Evolutionary conservation across 2,329 filamentous ascomycete species (phyloP).

Genomic region (Trichoderma polysporum): DNA sequence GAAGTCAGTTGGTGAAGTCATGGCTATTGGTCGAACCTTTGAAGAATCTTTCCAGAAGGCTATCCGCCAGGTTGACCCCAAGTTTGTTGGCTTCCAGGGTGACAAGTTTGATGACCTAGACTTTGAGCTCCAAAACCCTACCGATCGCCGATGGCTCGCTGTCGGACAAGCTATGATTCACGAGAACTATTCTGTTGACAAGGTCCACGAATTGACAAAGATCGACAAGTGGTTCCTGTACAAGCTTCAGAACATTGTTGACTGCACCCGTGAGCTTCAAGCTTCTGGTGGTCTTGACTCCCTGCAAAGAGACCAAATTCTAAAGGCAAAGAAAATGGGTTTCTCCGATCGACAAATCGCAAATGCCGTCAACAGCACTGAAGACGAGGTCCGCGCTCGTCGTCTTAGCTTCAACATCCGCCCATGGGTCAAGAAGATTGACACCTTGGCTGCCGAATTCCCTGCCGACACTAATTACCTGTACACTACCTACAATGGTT

Average conservation of each 20-base stretch:
- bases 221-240: slow-evolving; percentile 99
- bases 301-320: slow-evolving; percentile 82
- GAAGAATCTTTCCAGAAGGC: slow-evolving; percentile 99
- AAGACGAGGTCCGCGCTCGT: slow-evolving; percentile 84
- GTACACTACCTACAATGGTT: slow-evolving; percentile 97
- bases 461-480: slow-evolving; percentile 93
- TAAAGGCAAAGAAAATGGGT: slow-evolving; percentile 94
- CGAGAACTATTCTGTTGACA: slow-evolving; percentile 91
- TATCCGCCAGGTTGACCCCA: slow-evolving; percentile 92
- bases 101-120: slow-evolving; percentile 94
- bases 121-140: slow-evolving; percentile 85
- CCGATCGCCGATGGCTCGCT: slow-evolving; percentile 94
- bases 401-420: slow-evolving; percentile 84
- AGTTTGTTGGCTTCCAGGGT: slow-evolving; percentile 89
- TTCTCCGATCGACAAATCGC: slow-evolving; percentile 98
- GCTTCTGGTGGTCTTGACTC: slow-evolving; percentile 78
- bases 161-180: slow-evolving; percentile 98
- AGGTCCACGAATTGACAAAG: slow-evolving; percentile 90
- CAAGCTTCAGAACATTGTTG: slow-evolving; percentile 96
- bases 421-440: slow-evolving; percentile 98
- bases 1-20: slow-evolving; percentile 99
- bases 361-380: slow-evolving; percentile 76
- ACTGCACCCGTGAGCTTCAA: slow-evolving; percentile 84
- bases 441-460: slow-evolving; percentile 95
- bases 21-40: slow-evolving; percentile 98